Percentiles rank a stretch among this genome's conserved stretches.
phyloP scores from a whole-genome alignment of 2,329 filamentous ascomycete genomes.

The Thelonectria discophora region DNA sequence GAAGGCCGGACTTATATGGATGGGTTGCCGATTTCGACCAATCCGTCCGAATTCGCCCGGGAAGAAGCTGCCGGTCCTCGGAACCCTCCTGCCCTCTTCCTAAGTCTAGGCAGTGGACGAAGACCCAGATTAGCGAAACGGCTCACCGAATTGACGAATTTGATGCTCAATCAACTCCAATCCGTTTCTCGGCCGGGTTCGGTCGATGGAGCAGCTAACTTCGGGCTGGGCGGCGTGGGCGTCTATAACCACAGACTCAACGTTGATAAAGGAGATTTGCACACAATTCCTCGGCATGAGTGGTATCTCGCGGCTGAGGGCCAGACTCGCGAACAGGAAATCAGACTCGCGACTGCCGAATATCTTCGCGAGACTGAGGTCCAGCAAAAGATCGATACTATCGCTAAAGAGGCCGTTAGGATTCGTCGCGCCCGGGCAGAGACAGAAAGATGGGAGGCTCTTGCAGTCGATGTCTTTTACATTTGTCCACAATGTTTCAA shows the following conservation, averaged over 20 bases:
- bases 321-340: rapidly evolving
- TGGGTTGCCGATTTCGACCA: slow-evolving; percentile 13
- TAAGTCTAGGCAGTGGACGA: slow-evolving; percentile 23
- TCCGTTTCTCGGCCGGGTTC: too few species aligned
- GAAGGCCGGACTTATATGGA: not conserved
- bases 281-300: not conserved
- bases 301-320: slow-evolving; percentile 7
- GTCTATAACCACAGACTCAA: too few species aligned
- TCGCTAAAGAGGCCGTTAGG: not conserved
- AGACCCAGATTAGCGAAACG: too few species aligned
- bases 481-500: slow-evolving; percentile 1
- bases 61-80: not conserved
- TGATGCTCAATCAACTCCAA: too few species aligned
- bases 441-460: slow-evolving; percentile 3
- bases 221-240: too few species aligned
- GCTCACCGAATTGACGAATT: too few species aligned
- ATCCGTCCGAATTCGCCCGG: rapidly evolving
- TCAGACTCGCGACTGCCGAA: rapidly evolving
- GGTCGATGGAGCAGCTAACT: too few species aligned
- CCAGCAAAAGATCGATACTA: not conserved
- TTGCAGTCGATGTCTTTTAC: not conserved
- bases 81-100: not conserved
- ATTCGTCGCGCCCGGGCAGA: not conserved
- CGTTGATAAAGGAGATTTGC: not conserved
- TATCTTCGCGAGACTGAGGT: slow-evolving; percentile 1